These are phyloP conservation scores for Paramecium biaurelia DNA, from an alignment of 73 alveolate genomes.

Conservation along the genomic window DNA sequence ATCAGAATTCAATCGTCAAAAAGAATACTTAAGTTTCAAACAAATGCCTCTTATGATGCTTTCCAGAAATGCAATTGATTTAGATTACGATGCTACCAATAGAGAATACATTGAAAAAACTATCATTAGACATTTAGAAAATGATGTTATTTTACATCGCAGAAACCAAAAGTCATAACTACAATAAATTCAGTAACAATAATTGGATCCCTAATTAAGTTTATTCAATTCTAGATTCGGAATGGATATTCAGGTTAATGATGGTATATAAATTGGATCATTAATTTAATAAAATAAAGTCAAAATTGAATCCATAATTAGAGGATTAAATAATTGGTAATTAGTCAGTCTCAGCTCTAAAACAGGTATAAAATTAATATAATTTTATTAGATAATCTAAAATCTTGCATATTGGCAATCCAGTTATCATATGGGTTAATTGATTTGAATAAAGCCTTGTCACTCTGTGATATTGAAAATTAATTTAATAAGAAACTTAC, in stretches of 20 bases:
- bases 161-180: background rate
- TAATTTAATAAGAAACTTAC: background rate
- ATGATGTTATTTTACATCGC: background rate
- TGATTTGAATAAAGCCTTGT: background rate
- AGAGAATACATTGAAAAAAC: background rate
- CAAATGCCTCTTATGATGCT: background rate
- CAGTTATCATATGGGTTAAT: background rate
- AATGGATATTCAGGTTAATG: background rate
- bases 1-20: background rate
- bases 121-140: background rate
- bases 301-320: background rate
- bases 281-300: background rate
- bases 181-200: background rate
- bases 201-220: background rate
- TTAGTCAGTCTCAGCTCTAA: background rate
- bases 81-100: background rate
- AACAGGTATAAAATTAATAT: background rate
- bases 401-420: background rate
- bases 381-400: background rate
- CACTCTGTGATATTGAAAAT: background rate
- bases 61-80: background rate
- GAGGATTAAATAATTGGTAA: conserved; percentile 8
- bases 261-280: background rate
- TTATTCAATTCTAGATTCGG: background rate
- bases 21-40: background rate